Base-by-base conservation (phyloP, 352 stramenopile species). In the Phytopythium aichiense region DNA sequence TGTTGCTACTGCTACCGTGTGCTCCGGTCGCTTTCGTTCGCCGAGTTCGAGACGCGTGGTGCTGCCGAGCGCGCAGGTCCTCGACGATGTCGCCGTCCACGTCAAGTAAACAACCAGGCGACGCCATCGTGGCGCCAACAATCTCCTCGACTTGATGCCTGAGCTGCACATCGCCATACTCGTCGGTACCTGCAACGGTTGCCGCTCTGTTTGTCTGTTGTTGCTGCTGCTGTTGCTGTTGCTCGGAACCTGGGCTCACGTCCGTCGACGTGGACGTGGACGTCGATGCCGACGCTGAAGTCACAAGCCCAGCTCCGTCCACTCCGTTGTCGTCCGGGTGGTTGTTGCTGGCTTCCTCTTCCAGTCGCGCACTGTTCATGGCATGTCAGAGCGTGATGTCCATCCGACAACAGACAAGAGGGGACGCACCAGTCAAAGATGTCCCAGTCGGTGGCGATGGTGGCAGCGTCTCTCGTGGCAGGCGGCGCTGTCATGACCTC, bases 61-160 rank as follows among this genome's bases (percentile, higher is more conserved):
- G 70, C 56, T 90, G 80, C 15, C 82, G 66, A 11, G 73, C 75
- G 16, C 74, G 74, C 2, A 93, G 63, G 51, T 91, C 84, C n/a
- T 81, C 74, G 25, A 93, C 71, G 25, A 93, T 88, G 55, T 93
- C 84, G 0, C 84, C 85, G 45, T 91, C 84, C 12, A 92, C 73
- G 37, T 94, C 84, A 4, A 96, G 63, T 0, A 95, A 62, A 54
- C 84, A 95, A 0, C 87, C 88, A 2, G 84, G 79, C n/a, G 85
- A 91, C 0, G 81, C 79, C 25, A 93, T 68, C 2, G 76, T 90
- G 1, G 81, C 84, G 1, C 77, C 79, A 5, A 94, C 79, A 22
- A 95, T 92, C 56, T 94, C 84, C n/a, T 88, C 68, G 4, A 94
- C 77, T 67, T 92, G 77, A 43, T 80, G 71, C 65, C 88, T 81